Evolutionary conservation across 257 asterid genomes (phyloP).

Genomic region (Cordia subcordata): DNA sequence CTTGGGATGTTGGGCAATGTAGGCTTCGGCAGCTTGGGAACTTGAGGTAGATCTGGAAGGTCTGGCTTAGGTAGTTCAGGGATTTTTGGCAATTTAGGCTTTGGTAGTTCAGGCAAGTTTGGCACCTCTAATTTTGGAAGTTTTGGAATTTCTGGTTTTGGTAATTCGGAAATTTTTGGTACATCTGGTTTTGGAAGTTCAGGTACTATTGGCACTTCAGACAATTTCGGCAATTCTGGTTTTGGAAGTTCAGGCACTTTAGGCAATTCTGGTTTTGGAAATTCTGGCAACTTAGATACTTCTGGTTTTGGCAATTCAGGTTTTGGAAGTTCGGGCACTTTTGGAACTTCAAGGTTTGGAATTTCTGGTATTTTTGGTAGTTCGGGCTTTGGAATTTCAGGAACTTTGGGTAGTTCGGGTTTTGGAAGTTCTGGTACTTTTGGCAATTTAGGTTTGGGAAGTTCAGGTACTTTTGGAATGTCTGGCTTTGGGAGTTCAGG

Average conservation of each 20-base stretch:
- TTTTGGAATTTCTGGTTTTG: constrained; percentile 7
- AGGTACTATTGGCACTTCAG: constrained; percentile 14
- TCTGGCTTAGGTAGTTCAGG: constrained; percentile 8
- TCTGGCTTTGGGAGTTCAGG: constrained; percentile 16
- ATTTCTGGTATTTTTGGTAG: constrained; percentile 19
- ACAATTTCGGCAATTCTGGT: constrained; percentile 17
- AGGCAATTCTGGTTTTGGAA: constrained; percentile 17
- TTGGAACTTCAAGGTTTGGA: constrained; percentile 15
- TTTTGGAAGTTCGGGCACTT: constrained; percentile 9
- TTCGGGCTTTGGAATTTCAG: background rate
- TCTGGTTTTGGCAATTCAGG: constrained; percentile 4
- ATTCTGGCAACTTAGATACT: background rate
- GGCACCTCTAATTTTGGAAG: constrained; percentile 17
- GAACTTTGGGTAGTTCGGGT: background rate
- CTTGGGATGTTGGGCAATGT: background rate
- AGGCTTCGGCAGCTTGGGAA: constrained; percentile 9
- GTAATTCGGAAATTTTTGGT: background rate
- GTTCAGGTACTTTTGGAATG: constrained; percentile 14
- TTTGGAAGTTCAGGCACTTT: constrained; percentile 13
- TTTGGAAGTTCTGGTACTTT: constrained; percentile 5
- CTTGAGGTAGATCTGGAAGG: background rate
- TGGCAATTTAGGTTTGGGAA: constrained; percentile 20
- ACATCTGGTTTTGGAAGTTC: constrained; percentile 7
- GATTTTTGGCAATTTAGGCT: constrained; percentile 8
- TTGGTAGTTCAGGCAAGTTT: constrained; percentile 8